Evolutionary conservation across 1,284 basidiomycete genomes (phyloP), one percentile per base, ranked within the genome.

Genomic region (Coniferiporia sulphurascens): DNA sequence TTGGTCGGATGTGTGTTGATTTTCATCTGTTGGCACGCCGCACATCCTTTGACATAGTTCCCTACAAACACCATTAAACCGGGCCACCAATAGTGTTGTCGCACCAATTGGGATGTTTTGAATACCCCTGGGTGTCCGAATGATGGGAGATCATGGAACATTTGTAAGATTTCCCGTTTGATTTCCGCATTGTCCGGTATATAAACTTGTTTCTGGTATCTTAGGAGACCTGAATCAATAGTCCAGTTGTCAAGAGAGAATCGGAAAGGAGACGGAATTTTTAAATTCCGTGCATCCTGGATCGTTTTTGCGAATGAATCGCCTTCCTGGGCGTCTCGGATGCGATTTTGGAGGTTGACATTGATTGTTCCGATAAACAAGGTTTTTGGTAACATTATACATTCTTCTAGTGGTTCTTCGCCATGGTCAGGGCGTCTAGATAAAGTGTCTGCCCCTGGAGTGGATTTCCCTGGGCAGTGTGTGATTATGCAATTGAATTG

Each of bases 71-170:
- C 57, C 0, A 58, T 52, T 17, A 82, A 66, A 0, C 61, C 17
- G 0, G 75, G 78, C 80, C 81, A 83, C 71, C 71, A 78, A 60
- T 75, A 81, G 53, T 74, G 67, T 1, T 66, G 32, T 1, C 62
- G 56, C 0, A 79, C 63, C 0, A 77, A 58, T 59, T 77, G 69
- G 0, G 67, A 43, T 0, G 75, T 82, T 58, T 74, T 76, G 1
- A 56, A 64, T 2, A 65, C 58, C 0, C 82, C 80, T 0, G 70
- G 75, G 62, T 84, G 80, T 3, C 81, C 74, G 2, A 63, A 60
- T 0, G 67, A 34, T 0, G n/a, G 15, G 0, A 67, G 53, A 52
- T 78, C 69, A 56, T 79, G 72, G 55, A 71, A 62, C 0, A 58
- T 9, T 15, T 59, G 22, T 1, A 73, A 50, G 6, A 73, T 69